phyloP scores from a whole-genome alignment of 2,329 filamentous ascomycete species.

The Blastomyces emzantsi region DNA sequence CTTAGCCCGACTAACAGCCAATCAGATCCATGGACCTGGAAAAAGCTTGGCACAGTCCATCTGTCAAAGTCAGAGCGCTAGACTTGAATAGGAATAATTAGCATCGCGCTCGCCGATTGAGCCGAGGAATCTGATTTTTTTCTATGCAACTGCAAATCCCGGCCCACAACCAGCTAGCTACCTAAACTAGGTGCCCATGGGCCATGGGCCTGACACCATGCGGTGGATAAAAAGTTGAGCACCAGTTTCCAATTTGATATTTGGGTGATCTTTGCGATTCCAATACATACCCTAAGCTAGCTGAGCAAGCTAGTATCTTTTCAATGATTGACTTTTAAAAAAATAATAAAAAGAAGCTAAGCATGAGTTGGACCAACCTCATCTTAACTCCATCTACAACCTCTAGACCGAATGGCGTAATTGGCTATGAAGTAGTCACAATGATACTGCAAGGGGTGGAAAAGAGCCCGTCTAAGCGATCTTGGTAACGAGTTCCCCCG shows the following conservation, averaged over 20 bases:
- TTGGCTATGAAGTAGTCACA: not conserved
- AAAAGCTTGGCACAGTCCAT: not conserved
- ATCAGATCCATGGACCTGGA: not conserved
- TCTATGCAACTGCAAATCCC: too few species aligned
- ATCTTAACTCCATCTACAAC: not conserved
- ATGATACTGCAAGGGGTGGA: not conserved
- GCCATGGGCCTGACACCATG: too few species aligned
- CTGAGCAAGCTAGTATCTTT: not conserved
- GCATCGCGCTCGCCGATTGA: not conserved
- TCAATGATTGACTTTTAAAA: not conserved
- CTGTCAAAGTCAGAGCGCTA: not conserved
- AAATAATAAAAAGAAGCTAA: too few species aligned
- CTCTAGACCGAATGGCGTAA: not conserved
- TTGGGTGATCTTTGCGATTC: not conserved
- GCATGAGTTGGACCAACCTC: too few species aligned
- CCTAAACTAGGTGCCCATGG: too few species aligned
- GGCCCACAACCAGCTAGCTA: too few species aligned
- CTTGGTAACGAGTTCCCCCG: not conserved
- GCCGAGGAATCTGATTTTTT: not conserved
- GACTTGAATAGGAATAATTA: not conserved
- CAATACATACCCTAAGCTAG: not conserved
- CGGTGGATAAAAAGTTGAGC: too few species aligned
- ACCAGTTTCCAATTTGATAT: not conserved
- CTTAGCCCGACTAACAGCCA: not conserved
- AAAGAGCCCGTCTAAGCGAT: not conserved